Base-by-base conservation (phyloP, 192 early-diverging fungal genomes). In the Backusella westeae region DNA sequence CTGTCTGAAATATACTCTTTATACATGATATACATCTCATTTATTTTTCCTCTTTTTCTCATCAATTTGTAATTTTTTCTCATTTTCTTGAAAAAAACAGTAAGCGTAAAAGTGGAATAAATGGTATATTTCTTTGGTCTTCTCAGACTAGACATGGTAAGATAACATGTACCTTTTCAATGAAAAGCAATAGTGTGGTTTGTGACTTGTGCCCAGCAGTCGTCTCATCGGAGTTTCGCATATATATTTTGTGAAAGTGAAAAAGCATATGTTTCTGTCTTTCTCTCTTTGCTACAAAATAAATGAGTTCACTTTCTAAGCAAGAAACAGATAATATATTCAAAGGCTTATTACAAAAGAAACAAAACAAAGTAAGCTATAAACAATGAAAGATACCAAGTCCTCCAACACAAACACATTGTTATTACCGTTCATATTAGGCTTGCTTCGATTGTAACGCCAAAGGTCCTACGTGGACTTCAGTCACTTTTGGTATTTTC, bases 381-480 rank as follows among this genome's bases (percentile, higher is more conserved):
- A 34, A 15, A 34, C 0, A 42, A 26, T 4, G 29, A 36, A 44
- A 19, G 56, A 52, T 32, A 15, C 34, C 8, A 23, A 23, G 8
- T 1, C 26, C 42, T 14, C 8, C 34, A 67, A 75, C 32, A 46
- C 71, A 21, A 10, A 36, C 15, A 3, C 15, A 44, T 44, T 44
- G 42, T 39, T 39, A 10, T 39, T 39, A 1, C 38, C 9, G 10
- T 32, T 39, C 38, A 39, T 26, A 29, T 34, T 80, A 96, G 90
- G 80, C 85, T 38, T 99, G 98, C 84, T 98, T 98, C 79, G 98
- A 99, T 82, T 99, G 98, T 83, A 87, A 88, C 39, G 93, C 92
- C 75, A 98, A 97, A 84, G 96, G 93, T 77, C 98, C 98, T 52
- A 95, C 94, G 0, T 99, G 98, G 98, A 89, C 96, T 52, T 91